Evolutionary conservation across 2,329 filamentous ascomycete genomes (phyloP).

Genomic region (Ascochyta fabae): DNA sequence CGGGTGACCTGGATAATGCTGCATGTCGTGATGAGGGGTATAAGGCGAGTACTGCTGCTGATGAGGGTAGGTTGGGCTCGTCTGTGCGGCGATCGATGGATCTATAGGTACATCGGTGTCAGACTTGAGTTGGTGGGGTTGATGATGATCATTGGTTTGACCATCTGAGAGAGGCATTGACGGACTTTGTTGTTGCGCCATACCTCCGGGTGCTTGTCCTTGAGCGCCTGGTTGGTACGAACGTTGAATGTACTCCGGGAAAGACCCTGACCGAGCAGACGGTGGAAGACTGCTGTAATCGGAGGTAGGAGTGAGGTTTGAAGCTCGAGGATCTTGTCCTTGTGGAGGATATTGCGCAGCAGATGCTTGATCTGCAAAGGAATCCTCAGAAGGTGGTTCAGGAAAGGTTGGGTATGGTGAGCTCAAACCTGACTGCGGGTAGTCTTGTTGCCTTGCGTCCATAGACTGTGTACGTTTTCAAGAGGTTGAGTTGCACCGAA

Average conservation of each 20-base stretch:
- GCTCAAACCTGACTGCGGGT: slow-evolving; percentile 62
- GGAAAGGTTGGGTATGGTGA: slow-evolving; percentile 61
- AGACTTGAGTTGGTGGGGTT: slow-evolving; percentile 77
- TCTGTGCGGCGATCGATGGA: slow-evolving; percentile 92
- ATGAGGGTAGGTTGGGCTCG: slow-evolving; percentile 88
- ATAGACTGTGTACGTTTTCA: slow-evolving; percentile 55
- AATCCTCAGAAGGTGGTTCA: slow-evolving; percentile 79
- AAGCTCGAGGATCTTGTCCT: slow-evolving; percentile 78
- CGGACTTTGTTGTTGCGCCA: slow-evolving; percentile 99
- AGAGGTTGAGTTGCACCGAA: slow-evolving; percentile 40
- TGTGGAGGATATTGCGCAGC: slow-evolving; percentile 83
- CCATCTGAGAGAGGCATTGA: slow-evolving; percentile 87
- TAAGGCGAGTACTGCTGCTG: slow-evolving; percentile 86
- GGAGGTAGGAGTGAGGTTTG: slow-evolving; percentile 82
- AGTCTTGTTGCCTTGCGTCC: slow-evolving; percentile 61
- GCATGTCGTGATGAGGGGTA: slow-evolving; percentile 83
- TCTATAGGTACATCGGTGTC: slow-evolving; percentile 98
- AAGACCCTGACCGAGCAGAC: slow-evolving; percentile 79
- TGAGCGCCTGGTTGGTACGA: slow-evolving; percentile 77
- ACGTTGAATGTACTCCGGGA: slow-evolving; percentile 86
- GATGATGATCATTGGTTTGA: slow-evolving; percentile 72
- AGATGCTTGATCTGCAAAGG: slow-evolving; percentile 88
- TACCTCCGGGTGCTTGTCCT: slow-evolving; percentile 80
- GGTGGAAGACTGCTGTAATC: slow-evolving; percentile 84
- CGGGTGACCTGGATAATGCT: slow-evolving; percentile 71